Evolutionary conservation across 129 eudicot genomes (phyloP).

Genomic region (Centaurea solstitialis): DNA sequence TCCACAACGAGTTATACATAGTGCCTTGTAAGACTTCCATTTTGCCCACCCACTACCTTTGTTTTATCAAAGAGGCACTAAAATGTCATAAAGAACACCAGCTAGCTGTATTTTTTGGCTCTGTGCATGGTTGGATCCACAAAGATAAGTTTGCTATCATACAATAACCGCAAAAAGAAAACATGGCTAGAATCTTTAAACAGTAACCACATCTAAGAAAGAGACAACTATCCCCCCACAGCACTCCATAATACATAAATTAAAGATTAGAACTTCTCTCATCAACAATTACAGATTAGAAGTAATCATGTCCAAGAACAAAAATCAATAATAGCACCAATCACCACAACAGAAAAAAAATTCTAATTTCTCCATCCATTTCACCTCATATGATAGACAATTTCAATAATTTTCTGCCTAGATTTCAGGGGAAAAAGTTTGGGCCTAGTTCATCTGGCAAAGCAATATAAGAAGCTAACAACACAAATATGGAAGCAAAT

Average conservation of each 20-base stretch:
- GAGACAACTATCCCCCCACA: background rate
- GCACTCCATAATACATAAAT: too few species aligned
- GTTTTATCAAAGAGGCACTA: background rate
- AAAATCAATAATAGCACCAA: background rate
- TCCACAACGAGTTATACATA: background rate
- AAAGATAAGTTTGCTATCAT: background rate
- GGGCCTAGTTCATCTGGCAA: background rate
- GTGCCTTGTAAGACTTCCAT: background rate
- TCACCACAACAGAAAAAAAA: background rate
- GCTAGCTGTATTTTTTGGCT: background rate
- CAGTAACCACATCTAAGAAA: background rate
- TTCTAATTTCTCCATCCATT: background rate
- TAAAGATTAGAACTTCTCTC: background rate
- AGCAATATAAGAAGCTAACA: background rate
- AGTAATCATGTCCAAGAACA: background rate
- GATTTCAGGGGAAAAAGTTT: background rate
- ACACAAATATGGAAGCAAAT: background rate
- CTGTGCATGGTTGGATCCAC: background rate
- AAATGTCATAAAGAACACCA: background rate
- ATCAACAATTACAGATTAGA: background rate
- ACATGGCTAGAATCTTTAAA: background rate
- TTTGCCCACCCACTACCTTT: background rate
- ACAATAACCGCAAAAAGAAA: background rate
- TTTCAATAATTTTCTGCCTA: background rate
- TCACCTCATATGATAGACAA: background rate